Percentiles rank a stretch among this genome's conserved stretches.
phyloP scores from a whole-genome alignment of 371 early-diverging fungal genomes.

The Mortierella sp. region DNA sequence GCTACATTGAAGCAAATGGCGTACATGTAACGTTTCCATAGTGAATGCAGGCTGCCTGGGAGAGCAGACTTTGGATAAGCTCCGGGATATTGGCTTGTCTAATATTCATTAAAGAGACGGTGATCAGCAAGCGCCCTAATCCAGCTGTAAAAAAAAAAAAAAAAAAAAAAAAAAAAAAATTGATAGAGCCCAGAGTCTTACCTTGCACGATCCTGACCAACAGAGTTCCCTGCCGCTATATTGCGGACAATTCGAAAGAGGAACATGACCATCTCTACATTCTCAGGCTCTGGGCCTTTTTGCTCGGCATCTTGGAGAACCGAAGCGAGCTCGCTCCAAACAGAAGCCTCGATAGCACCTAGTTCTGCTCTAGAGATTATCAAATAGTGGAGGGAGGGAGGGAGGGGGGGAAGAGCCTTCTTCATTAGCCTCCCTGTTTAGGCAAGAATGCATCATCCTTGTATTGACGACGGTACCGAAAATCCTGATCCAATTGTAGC shows the following conservation, averaged over 20 bases:
- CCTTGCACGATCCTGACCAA: constrained; percentile 43
- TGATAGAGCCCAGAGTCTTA: not conserved
- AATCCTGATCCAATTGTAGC: constrained; percentile 33
- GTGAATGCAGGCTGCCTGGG: constrained; percentile 48
- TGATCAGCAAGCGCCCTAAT: not conserved
- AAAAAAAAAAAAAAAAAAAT: no score
- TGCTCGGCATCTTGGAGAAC: constrained; percentile 16
- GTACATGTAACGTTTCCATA: constrained; percentile 44
- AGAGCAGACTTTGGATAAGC: constrained; percentile 33
- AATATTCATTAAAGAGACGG: not conserved
- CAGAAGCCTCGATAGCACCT: not conserved
- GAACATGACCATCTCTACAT: constrained; percentile 31
- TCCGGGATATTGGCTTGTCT: constrained; percentile 17
- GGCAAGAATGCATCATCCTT: no score
- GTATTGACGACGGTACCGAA: constrained; percentile 18
- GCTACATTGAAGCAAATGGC: not conserved
- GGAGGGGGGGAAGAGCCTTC: not conserved
- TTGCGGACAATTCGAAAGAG: constrained; percentile 41
- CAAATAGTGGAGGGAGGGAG: not conserved
- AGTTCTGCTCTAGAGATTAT: constrained; percentile 15
- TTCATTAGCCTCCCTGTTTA: not conserved
- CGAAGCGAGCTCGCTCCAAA: constrained; percentile 22
- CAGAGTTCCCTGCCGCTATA: constrained; percentile 15
- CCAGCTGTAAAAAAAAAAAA: no score
- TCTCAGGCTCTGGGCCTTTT: constrained; percentile 28